Evolutionary conservation across 139 green algal species (phyloP), one percentile per base, ranked within the genome.

Genomic region (Chlorella sp.): DNA sequence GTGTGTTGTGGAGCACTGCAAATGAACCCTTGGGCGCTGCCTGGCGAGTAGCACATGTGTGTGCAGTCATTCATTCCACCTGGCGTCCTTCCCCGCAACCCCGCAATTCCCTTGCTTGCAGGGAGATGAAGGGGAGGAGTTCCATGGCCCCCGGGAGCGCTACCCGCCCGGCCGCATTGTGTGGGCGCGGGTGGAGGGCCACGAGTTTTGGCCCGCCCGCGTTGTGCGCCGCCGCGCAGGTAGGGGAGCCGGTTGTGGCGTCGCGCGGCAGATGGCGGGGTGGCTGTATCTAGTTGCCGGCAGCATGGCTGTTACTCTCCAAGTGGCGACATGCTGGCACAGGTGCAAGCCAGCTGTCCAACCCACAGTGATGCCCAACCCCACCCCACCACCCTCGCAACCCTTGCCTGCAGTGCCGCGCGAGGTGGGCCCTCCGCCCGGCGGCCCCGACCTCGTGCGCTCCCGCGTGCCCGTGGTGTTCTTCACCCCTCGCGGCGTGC

Each of bases 171-270:
- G 94, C 41, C 84, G 81, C 26, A 90, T 97, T 34, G 94, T 98
- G n/a, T 98, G 95, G 95, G 95, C 94, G 40, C 97, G 97, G 79
- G 95, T 98, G 81, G 95, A 98, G 84, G 95, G 95, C 0, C 95
- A 98, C 85, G 95, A 97, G 72, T 98, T 94, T 92, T 98, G 95
- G 95, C 95, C 95, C 7, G 95, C 94, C 2, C 88, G 91, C 41
- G 90, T 97, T 1, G 94, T 97, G 64, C 85, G 95, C 16, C 85
- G 95, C 38, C 80, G 95, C 1, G 94, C 95, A 81, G 81, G 81
- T 86, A 54, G 5, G 79, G 19, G 0, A 26, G 30, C 28, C 14
- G 51, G 51, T 24, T 60, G n/a, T n/a, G n/a, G n/a, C n/a, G n/a
- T n/a, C n/a, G n/a, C n/a, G n/a, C n/a, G n/a, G n/a, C n/a, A n/a